Base-by-base conservation (phyloP, 1,284 basidiomycete species). In the Ceratobasidium sp. region DNA sequence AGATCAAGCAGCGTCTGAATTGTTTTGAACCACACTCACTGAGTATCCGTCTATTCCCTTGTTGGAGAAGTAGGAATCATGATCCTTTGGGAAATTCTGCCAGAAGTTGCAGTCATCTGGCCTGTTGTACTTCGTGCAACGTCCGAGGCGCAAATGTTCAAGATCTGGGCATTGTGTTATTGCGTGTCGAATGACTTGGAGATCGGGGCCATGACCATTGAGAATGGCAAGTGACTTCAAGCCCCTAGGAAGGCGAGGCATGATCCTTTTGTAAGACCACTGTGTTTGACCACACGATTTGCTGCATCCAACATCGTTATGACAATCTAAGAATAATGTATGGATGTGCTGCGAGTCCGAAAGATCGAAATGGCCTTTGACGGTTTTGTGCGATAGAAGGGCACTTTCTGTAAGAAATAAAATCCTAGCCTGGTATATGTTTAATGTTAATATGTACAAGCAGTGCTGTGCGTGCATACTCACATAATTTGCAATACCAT, bases 31-130 rank as follows among this genome's bases (percentile, higher is more conserved):
- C 16, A 13, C 35, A 59, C 52, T 11, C 21, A 70, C 67, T 1
- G 67, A 54, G 44, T 70, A 70, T 47, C 55, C 67, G 18, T 70
- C 44, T 7, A 70, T 26, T 23, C 67, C 67, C 47, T 70, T 57
- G 18, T 30, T 59, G 8, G 67, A 70, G 21, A 70, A 70, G 43
- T 70, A 70, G 44, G 67, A 70, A n/a, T 70, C 67, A 18, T 70
- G 67, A 23, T 70, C 67, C 7, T 59, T 55, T 1, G 67, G 67
- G 18, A 70, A 70, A 11, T 49, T 58, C 9, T 59, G 8, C 67
- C 67, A 70, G 35, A 70, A 70, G 21, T 35, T 30, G 44, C 67
- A 70, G 43, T 46, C 28, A 9, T 49, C 23, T 4, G 44, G 41
- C 8, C 55, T 23, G 30, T 70, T 70, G 23, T 58, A 70, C 32